phyloP scores from a whole-genome alignment of 805 yeast species.

The Yarrowia deformans region DNA sequence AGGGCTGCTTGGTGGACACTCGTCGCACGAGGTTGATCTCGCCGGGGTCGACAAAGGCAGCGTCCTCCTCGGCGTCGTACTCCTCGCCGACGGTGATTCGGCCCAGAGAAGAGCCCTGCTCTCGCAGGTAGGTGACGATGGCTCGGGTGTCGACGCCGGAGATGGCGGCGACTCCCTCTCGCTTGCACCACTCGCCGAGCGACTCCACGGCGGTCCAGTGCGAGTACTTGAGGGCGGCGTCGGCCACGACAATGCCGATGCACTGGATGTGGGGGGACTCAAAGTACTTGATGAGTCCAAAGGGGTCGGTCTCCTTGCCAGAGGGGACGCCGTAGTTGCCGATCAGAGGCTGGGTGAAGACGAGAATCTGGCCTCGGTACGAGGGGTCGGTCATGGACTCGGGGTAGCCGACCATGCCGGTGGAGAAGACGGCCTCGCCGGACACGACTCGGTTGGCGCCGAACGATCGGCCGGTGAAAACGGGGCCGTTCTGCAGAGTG shows the following conservation, averaged over 20 bases:
- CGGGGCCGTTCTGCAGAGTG: slow-evolving; percentile 91
- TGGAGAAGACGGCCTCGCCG: slow-evolving; percentile 98
- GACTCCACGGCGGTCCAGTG: slow-evolving; percentile 99
- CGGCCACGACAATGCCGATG: slow-evolving; percentile 94
- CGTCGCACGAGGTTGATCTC: slow-evolving; percentile 86
- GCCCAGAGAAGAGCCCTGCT: slow-evolving; percentile 93
- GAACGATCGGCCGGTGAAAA: slow-evolving; percentile 90
- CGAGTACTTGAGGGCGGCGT: slow-evolving; percentile 93
- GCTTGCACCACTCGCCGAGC: slow-evolving; percentile 92
- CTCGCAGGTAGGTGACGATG: slow-evolving; percentile 89
- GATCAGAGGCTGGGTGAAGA: slow-evolving; percentile 95
- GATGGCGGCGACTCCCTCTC: slow-evolving; percentile 95
- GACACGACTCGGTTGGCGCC: slow-evolving; percentile 93
- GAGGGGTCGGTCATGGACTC: slow-evolving; percentile 99
- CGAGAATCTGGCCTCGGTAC: slow-evolving; percentile 94
- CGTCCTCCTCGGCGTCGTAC: slow-evolving; percentile 90
- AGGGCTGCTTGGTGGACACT: slow-evolving; percentile 95
- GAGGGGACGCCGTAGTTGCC: slow-evolving; percentile 99
- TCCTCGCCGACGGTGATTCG: slow-evolving; percentile 89
- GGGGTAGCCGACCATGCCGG: slow-evolving; percentile 97
- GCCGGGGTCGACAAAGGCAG: slow-evolving; percentile 90
- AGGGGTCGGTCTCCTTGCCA: slow-evolving; percentile 78
- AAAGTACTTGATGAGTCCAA: slow-evolving; percentile 83
- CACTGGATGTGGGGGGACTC: slow-evolving; percentile 93
- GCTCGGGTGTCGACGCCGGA: slow-evolving; percentile 98